phyloP scores from a whole-genome alignment of 1,284 basidiomycete species.

The Bjerkandera adusta region DNA sequence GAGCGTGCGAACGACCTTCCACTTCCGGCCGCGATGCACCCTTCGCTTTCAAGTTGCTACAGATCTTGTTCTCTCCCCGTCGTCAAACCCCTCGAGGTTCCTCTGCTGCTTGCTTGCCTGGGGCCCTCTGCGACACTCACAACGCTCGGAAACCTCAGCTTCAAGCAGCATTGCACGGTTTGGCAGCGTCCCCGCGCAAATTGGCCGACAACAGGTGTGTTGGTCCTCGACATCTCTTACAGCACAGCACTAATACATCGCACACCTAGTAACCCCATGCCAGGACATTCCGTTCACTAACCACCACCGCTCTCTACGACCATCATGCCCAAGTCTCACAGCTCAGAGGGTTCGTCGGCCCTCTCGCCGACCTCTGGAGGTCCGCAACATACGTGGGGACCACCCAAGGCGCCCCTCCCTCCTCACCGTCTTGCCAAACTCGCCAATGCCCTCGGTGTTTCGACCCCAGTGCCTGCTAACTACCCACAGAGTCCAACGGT shows the following conservation, averaged over 20 bases:
- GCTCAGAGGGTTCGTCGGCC: conserved; percentile 19
- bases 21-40: neutral
- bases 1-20: conserved; percentile 14
- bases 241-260: neutral
- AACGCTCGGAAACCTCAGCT: no score
- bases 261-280: neutral
- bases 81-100: conserved; percentile 6
- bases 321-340: conserved; percentile 26
- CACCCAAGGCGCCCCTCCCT: conserved; percentile 66
- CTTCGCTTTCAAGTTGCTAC: conserved; percentile 4
- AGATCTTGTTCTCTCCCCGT: conserved; percentile 1
- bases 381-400: conserved; percentile 44
- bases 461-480: conserved; percentile 62
- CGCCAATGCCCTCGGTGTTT: conserved; percentile 78
- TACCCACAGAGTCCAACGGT: conserved; percentile 32
- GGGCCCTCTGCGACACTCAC: neutral
- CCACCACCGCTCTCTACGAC: conserved; percentile 20
- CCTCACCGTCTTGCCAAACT: conserved; percentile 76
- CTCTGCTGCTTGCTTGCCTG: neutral
- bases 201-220: neutral
- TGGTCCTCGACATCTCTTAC: neutral
- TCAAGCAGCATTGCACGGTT: no score
- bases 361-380: conserved; percentile 23
- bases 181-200: no score
- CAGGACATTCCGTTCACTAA: conserved; percentile 9